Percentiles rank a stretch among this genome's conserved stretches.
Conservation (phyloP, 2,329 filamentous ascomycete genomes). For the Ceratocystis eucalypticola region DNA sequence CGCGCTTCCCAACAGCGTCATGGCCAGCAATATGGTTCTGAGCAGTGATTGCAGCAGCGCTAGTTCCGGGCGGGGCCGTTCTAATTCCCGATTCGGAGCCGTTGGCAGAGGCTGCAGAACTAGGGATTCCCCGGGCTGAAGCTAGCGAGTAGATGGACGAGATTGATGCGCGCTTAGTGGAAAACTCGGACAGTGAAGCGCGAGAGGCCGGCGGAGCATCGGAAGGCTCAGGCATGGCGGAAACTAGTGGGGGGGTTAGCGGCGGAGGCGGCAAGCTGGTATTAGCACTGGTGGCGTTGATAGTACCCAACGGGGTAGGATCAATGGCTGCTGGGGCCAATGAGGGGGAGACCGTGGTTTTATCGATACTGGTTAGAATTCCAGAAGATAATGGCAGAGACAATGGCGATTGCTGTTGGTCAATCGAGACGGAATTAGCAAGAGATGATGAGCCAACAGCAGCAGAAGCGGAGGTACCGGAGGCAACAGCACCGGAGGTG, state of each 20-base stretch:
- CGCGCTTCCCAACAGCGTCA: conserved; percentile 19
- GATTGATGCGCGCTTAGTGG: conserved; percentile 55
- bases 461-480: not conserved
- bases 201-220: conserved; percentile 29
- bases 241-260: not conserved
- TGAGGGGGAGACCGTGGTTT: not conserved
- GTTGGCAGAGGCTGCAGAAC: conserved; percentile 39
- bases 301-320: not conserved
- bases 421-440: not conserved
- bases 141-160: conserved; percentile 60
- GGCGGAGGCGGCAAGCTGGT: not conserved
- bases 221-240: conserved; percentile 5
- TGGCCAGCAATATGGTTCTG: conserved; percentile 13
- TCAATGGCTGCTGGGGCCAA: not conserved
- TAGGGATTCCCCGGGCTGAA: conserved; percentile 42
- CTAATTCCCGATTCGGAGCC: conserved; percentile 36
- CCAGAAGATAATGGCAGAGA: not conserved
- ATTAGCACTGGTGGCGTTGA: not conserved
- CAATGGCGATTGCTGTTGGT: no score
- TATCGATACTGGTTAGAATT: not conserved
- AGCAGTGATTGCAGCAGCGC: conserved; percentile 9
- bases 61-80: conserved; percentile 10
- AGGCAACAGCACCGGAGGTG: not conserved
- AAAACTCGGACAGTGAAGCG: conserved; percentile 37
- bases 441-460: not conserved